Base-by-base conservation (phyloP, 345 rosid genomes). In the Rhodamnia argentea region DNA sequence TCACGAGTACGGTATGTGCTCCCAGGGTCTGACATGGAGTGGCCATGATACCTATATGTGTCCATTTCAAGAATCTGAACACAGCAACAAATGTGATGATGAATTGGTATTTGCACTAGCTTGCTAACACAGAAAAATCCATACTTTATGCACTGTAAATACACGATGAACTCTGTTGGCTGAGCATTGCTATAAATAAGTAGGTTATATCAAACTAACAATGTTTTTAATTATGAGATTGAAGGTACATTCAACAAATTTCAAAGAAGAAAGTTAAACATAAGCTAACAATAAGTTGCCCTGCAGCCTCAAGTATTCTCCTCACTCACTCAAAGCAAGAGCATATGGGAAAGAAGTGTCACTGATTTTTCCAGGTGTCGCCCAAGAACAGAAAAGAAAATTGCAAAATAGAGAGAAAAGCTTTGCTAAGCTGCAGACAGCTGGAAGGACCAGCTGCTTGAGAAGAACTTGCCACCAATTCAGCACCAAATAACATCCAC, bases 21-120 rank as follows among this genome's bases (percentile, higher is more conserved):
- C 42, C 99, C 99, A 56, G 98, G 99, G 89, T 97, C 99, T 88
- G 99, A 97, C 99, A 97, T 97, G 44, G 98, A 97, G 92, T 97
- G 99, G 86, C 99, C 99, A 42, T 95, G 99, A 91, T 97, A 97
- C 90, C 98, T 94, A 88, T 97, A 97, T 58, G 99, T 97, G 92
- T 97, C 99, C 98, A 96, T 97, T 90, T 97, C 99, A 87, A 97
- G 99, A 86, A 96, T 94, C 99, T 96, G 93, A 90, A 90, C 74
- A 85, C 58, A 83, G 75, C 88, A 90, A 44, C 56, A 86, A 53
- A 78, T 29, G 55, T 22, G n/a, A 42, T 23, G 52, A 76, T 44
- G 29, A 70, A 32, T 84, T 27, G n/a, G n/a, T 32, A 70, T 70
- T 70, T 70, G 24, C 20, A 29, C 23, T 58, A 85, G 47, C 12